Percentiles rank a stretch among this genome's conserved stretches.
Conservation (phyloP, 192 early-diverging fungal genomes). For the Allomyces arbusculus region DNA sequence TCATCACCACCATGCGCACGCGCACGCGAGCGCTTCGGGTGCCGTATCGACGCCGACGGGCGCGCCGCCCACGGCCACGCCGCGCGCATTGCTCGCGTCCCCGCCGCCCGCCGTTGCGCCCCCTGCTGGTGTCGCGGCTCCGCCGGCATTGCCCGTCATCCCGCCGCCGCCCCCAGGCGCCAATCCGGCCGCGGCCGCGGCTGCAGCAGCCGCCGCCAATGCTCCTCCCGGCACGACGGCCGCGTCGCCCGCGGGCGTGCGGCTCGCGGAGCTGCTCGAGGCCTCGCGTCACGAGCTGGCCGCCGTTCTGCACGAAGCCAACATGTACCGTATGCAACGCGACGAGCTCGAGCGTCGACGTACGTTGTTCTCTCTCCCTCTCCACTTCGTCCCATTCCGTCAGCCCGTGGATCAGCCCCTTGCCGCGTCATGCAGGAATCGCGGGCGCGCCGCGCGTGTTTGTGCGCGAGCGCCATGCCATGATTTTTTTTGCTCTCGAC, state of each 20-base stretch:
- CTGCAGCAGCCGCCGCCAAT: neutral
- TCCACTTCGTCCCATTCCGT: no score
- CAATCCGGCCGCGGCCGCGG: neutral
- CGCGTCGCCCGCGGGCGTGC: neutral
- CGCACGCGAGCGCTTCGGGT: conserved; percentile 18
- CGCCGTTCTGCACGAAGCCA: conserved; percentile 11
- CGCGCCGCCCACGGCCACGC: conserved; percentile 8
- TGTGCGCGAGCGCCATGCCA: no score
- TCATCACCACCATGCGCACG: conserved; percentile 11
- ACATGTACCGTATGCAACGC: conserved; percentile 11
- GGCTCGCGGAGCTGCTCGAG: conserved; percentile 2
- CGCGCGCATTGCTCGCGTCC: conserved; percentile 8
- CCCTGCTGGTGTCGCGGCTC: neutral
- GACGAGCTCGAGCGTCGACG: conserved; percentile 23
- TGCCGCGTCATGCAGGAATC: no score
- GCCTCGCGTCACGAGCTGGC: conserved; percentile 17
- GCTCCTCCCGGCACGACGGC: conserved; percentile 1
- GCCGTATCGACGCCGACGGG: conserved; percentile 13
- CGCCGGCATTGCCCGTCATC: conserved; percentile 1
- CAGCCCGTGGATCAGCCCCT: no score
- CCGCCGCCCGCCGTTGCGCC: no score
- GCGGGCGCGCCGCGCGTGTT: no score
- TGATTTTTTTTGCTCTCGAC: neutral
- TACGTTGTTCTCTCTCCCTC: conserved; percentile 5
- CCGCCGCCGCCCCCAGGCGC: neutral